Evolutionary conservation across 2,329 filamentous ascomycete species (phyloP).

Genomic region (Eutypa lata): DNA sequence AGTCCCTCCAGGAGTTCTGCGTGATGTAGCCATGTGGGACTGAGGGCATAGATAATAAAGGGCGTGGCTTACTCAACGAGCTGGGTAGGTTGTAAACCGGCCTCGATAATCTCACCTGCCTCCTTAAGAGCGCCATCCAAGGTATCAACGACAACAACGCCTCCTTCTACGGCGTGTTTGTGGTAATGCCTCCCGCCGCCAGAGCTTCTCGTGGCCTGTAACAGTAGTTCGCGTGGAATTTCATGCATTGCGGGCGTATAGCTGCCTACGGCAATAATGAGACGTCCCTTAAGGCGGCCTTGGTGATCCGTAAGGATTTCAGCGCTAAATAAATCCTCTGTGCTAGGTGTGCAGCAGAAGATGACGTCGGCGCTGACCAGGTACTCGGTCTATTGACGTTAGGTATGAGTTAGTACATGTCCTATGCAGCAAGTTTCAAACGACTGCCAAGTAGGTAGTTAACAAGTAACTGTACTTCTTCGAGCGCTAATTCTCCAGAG

Average conservation of each 20-base stretch:
- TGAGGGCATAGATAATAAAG: background rate
- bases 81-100: constrained; percentile 67
- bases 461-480: too few relatives aligned
- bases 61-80: constrained; percentile 67
- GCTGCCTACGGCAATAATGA: constrained; percentile 71
- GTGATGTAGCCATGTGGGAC: background rate
- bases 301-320: constrained; percentile 69
- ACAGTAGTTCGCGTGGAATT: constrained; percentile 72
- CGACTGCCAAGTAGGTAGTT: too few relatives aligned
- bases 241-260: constrained; percentile 75
- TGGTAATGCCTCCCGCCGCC: constrained; percentile 56
- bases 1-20: background rate
- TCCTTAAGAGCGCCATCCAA: constrained; percentile 77
- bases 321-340: constrained; percentile 67
- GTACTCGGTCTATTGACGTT: constrained; percentile 56
- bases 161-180: constrained; percentile 61
- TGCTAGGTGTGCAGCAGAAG: too few relatives aligned
- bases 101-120: constrained; percentile 82
- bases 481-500: too few relatives aligned
- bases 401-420: background rate
- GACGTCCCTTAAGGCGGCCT: constrained; percentile 65
- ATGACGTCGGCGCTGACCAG: constrained; percentile 53
- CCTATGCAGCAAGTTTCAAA: background rate
- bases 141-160: constrained; percentile 70
- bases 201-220: constrained; percentile 53